Base-by-base conservation (phyloP, 2,329 filamentous ascomycete genomes). In the Aspergillus versicolor region DNA sequence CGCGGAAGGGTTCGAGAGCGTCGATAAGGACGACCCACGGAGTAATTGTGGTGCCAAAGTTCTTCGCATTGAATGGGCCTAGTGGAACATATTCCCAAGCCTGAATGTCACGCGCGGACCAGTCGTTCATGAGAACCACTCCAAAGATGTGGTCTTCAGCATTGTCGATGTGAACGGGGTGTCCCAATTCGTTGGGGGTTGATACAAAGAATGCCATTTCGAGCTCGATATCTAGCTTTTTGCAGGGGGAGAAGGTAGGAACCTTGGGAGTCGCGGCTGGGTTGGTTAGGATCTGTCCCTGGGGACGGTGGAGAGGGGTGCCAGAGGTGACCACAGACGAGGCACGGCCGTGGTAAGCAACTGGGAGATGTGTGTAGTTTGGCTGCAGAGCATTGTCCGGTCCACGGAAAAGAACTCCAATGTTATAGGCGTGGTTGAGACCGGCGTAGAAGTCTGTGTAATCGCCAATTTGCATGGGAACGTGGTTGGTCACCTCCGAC, bases 391-490 rank as follows among this genome's bases (percentile, higher is more conserved):
- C 89, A 65, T 90, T 88, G 42, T 84, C 80, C 0, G 86, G 82
- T 0, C 88, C 89, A 43, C 90, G 84, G 75, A 93, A 91, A 60
- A 93, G 80, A 11, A 82, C 80, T 4, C 89, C 89, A 15, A 88
- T 82, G 57, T 87, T 88, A 75, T 85, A 88, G 17, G 90, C 90
- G 74, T 94, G 90, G 70, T 92, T 88, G 62, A 88, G 77, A 13
- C 90, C 90, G 9, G 88, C 90, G 69, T 91, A 94, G 77, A 94
- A 94, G 73, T 94, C 90, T 1, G 90, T 91, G 72, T 93, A 94
- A 71, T 93, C 90, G 24, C 89, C 88, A 64, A 93, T 91, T 54
- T 81, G 79, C 84, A 94, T 86, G 2, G 90, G 90, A 7, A 93
- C 68, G 67, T 92, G 88, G 68, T 82, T 86, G 61, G 79, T 83